Base-by-base conservation (phyloP, 2,329 filamentous ascomycete genomes). In the Fusarium subglutinans region DNA sequence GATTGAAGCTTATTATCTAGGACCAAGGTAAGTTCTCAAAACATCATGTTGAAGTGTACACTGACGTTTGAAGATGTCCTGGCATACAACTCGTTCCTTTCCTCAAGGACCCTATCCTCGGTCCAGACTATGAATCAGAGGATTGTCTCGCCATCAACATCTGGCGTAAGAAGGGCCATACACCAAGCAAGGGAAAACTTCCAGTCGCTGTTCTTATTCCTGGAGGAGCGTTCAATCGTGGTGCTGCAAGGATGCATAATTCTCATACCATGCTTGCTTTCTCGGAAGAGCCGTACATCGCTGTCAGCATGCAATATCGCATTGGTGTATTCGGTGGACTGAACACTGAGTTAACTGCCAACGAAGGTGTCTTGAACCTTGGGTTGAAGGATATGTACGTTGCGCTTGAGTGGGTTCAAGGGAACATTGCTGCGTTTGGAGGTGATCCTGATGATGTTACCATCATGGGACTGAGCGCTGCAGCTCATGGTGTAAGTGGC, bases 251-350 rank as follows among this genome's bases (percentile, higher is more conserved):
- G 13, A 81, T 81, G 83, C 85, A 89, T 70, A 76, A 78, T 22
- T 77, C 77, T 0, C 75, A 76, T 20, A 84, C 89, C 41, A 87
- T 90, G 85, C 82, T 90, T 33, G 86, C 84, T 4, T 88, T 84
- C 73, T 81, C 82, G 1, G 76, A 80, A 33, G 79, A 85, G 56
- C 85, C 86, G 0, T 85, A 88, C 60, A 84, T 89, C 45, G 87
- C 81, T 22, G 83, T 87, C 10, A 84, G 82, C 72, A 83, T 88
- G 76, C 83, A 85, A 73, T 81, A 81, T 30, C 78, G 88, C n/a
- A 84, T 90, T 57, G 85, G 86, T 15, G 87, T 87, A 8, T 86
- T 91, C 79, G 90, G 90, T 1, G 90, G 91, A 72, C 76, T 92
- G 14, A 86, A 87, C 17, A 89, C 84, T 13, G 78, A 81, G 37